Percentiles rank a stretch among this genome's conserved stretches.
These are phyloP conservation scores for Sporisorium sorghi DNA, from an alignment of 1,284 basidiomycete genomes.

Conservation along the genomic window DNA sequence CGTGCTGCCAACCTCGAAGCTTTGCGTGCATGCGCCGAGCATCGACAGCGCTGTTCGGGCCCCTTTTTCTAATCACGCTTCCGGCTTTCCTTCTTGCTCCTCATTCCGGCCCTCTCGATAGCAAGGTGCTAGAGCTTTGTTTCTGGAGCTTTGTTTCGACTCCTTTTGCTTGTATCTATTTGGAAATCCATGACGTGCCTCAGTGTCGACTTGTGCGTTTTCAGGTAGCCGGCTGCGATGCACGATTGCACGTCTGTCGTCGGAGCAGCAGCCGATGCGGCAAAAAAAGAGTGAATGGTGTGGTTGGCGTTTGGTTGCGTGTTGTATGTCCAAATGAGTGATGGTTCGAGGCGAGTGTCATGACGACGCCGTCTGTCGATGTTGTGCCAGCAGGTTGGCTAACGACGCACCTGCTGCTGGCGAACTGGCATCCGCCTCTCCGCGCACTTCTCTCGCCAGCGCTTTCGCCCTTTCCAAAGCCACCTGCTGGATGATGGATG, in stretches of 20 bases:
- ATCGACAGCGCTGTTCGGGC: not conserved
- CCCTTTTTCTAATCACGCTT: not conserved
- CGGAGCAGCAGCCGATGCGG: not conserved
- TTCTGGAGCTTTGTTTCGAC: not conserved
- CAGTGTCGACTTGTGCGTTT: not conserved
- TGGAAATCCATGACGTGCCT: not conserved
- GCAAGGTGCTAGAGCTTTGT: not conserved
- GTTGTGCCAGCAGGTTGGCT: constrained; percentile 35
- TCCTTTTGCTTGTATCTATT: constrained; percentile 8
- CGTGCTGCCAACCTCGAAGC: not conserved
- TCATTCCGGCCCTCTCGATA: not conserved
- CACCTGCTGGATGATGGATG: constrained; percentile 46
- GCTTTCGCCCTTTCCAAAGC: constrained; percentile 44
- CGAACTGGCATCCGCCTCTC: constrained; percentile 8
- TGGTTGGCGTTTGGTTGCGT: not conserved
- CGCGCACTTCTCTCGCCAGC: constrained; percentile 35
- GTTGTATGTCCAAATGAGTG: not conserved
- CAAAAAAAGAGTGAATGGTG: constrained; percentile 5
- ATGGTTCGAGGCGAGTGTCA: constrained; percentile 5
- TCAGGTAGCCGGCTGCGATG: not conserved
- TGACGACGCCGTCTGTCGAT: constrained; percentile 19
- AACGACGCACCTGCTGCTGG: constrained; percentile 26
- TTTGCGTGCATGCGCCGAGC: not conserved
- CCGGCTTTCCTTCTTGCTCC: not conserved
- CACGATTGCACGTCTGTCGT: not conserved